Evolutionary conservation across 441 rosid species (phyloP).

Genomic region (Biscutella auriculata): DNA sequence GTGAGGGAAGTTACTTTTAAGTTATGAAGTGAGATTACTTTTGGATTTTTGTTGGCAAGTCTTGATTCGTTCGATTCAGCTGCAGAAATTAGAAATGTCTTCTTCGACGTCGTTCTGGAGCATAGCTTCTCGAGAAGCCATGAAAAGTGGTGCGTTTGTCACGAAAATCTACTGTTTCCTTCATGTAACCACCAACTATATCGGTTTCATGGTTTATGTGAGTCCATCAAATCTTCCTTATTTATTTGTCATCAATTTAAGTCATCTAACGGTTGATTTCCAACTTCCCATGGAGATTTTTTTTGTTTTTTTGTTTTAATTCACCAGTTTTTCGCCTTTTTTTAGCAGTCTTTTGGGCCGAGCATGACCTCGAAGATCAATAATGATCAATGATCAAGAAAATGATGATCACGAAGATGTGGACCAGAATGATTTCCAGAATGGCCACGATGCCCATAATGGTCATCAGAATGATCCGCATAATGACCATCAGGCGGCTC

Average conservation of each 20-base stretch:
- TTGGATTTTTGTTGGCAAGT: too few species aligned
- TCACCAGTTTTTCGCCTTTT: too few species aligned
- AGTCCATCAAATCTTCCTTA: not conserved
- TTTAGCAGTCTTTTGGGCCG: too few species aligned
- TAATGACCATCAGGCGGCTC: too few species aligned
- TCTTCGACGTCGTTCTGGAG: constrained; percentile 15
- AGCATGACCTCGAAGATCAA: too few species aligned
- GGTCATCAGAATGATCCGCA: too few species aligned
- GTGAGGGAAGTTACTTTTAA: not conserved
- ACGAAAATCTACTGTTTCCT: constrained; percentile 35
- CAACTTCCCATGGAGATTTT: not conserved
- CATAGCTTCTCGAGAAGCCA: constrained; percentile 14
- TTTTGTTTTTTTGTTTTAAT: too few species aligned
- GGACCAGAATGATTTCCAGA: too few species aligned
- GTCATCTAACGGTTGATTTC: not conserved
- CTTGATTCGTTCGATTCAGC: not conserved
- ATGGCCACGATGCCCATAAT: too few species aligned
- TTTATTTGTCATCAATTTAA: not conserved
- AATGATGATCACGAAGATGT: too few species aligned
- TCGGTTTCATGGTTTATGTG: constrained; percentile 34
- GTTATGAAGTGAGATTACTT: not conserved
- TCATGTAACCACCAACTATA: constrained; percentile 36
- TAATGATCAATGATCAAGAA: too few species aligned
- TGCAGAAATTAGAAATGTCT: not conserved
- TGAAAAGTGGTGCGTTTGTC: constrained; percentile 2